Evolutionary conservation across 1,284 basidiomycete species (phyloP).

Genomic region (Rhodotorula sp.): DNA sequence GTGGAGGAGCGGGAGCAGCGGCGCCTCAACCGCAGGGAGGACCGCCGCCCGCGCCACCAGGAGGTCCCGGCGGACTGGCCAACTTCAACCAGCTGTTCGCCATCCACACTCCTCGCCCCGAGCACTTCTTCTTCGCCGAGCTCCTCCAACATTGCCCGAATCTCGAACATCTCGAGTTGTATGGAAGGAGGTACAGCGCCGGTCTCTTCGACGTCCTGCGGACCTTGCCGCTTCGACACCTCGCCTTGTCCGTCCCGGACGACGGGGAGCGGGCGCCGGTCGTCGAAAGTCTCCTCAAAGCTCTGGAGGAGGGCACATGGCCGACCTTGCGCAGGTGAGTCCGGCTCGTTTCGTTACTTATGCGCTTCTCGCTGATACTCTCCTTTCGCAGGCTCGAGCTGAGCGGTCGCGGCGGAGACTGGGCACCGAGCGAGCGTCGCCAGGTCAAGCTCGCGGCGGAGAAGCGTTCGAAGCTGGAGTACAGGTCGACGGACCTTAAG

Average conservation of each 20-base stretch:
- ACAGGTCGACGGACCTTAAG: slow-evolving; percentile 10
- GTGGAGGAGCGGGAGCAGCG: too few relatives aligned
- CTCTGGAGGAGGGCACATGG: not conserved
- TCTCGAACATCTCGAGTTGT: slow-evolving; percentile 24
- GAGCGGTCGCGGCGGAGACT: slow-evolving; percentile 19
- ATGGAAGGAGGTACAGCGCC: slow-evolving; percentile 6
- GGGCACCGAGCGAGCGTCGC: slow-evolving; percentile 20
- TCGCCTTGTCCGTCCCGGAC: slow-evolving; percentile 16
- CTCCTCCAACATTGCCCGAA: slow-evolving; percentile 8
- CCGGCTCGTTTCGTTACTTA: not conserved
- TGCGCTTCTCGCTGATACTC: not conserved
- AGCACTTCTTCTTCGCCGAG: slow-evolving; percentile 18
- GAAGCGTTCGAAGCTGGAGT: not conserved
- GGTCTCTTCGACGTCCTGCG: not conserved
- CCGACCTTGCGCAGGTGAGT: not conserved
- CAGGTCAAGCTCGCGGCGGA: slow-evolving; percentile 22
- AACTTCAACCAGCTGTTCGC: not conserved
- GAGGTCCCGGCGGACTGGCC: too few relatives aligned
- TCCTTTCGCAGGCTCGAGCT: slow-evolving; percentile 15
- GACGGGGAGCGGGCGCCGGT: not conserved
- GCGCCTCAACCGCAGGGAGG: too few relatives aligned
- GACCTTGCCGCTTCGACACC: not conserved
- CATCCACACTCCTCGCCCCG: not conserved
- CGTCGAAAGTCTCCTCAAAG: not conserved
- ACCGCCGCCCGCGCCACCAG: not conserved